Conservation (phyloP, 2,329 filamentous ascomycete species). For the Fusarium citri region DNA sequence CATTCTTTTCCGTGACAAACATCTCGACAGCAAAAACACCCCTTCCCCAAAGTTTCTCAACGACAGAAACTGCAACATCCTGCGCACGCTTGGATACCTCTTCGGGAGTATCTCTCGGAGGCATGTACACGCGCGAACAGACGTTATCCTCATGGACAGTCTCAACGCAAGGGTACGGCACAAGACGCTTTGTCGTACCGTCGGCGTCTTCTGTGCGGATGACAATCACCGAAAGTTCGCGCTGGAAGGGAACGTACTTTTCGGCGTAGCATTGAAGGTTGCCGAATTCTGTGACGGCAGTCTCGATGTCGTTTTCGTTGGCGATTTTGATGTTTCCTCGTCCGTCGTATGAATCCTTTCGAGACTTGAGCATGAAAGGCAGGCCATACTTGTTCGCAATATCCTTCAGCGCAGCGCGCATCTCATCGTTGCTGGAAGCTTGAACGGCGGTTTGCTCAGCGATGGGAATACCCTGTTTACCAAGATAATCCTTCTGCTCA, state of each 20-base stretch:
- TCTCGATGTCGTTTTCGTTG: slow-evolving; percentile 61
- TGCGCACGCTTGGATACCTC: slow-evolving; percentile 74
- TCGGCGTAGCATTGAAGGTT: slow-evolving; percentile 85
- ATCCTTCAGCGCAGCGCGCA: slow-evolving; percentile 69
- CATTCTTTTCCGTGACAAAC: slow-evolving; percentile 81
- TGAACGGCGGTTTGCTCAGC: slow-evolving; percentile 76
- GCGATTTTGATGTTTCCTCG: slow-evolving; percentile 71
- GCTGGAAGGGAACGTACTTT: slow-evolving; percentile 85
- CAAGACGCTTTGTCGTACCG: slow-evolving; percentile 60
- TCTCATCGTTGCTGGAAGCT: slow-evolving; percentile 63
- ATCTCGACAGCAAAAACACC: slow-evolving; percentile 97
- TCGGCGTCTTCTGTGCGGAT: slow-evolving; percentile 82
- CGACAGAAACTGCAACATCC: slow-evolving; percentile 60
- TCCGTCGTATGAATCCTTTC: slow-evolving; percentile 94
- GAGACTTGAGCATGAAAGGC: slow-evolving; percentile 92
- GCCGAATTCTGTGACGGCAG: slow-evolving; percentile 77
- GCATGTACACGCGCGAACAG: slow-evolving; percentile 91
- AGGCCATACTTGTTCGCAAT: slow-evolving; percentile 76
- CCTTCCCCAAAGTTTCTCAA: slow-evolving; percentile 84
- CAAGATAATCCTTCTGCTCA: slow-evolving; percentile 85
- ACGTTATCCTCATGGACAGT: slow-evolving; percentile 96
- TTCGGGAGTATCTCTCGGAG: slow-evolving; percentile 82
- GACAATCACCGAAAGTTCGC: slow-evolving; percentile 94
- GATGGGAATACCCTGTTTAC: slow-evolving; percentile 74
- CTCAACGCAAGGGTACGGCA: slow-evolving; percentile 91